Evolutionary conservation across 179 eudicot species (phyloP).

Genomic region (Spergularia azorica): DNA sequence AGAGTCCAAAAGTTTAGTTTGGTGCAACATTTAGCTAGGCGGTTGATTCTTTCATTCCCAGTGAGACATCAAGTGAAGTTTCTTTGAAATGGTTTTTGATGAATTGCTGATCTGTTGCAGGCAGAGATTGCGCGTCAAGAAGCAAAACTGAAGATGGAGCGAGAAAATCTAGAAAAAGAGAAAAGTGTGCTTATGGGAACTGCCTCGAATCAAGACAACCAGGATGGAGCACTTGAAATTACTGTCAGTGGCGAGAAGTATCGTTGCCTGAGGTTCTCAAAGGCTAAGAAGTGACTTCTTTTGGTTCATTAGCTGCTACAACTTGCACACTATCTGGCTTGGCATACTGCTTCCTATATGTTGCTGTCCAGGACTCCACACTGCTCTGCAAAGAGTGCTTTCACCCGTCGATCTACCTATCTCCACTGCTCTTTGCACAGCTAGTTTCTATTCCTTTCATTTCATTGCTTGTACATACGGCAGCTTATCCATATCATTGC

Average conservation of each 20-base stretch:
- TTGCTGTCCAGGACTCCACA: background rate
- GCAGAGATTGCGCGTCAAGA: slow-evolving; percentile 96
- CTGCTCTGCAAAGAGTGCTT: background rate
- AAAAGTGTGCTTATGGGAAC: slow-evolving; percentile 99
- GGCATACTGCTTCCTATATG: slow-evolving; percentile 2
- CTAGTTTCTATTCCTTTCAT: background rate
- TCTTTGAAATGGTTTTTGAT: background rate
- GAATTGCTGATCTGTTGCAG: slow-evolving; percentile 37
- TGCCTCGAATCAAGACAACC: slow-evolving; percentile 97
- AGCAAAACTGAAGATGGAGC: slow-evolving; percentile 90
- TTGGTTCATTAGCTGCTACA: background rate
- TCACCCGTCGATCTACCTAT: too few species aligned
- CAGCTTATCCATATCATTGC: slow-evolving; percentile 24
- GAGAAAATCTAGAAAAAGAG: slow-evolving; percentile 96
- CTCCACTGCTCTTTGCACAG: slow-evolving; percentile 3
- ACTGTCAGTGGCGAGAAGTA: slow-evolving; percentile 97
- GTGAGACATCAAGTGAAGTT: slow-evolving; percentile 9
- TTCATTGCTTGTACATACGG: slow-evolving; percentile 24
- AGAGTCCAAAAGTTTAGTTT: too few species aligned
- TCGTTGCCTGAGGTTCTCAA: slow-evolving; percentile 90
- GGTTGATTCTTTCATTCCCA: too few species aligned
- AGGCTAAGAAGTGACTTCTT: slow-evolving; percentile 77
- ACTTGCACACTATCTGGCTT: slow-evolving; percentile 2
- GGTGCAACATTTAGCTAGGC: too few species aligned
- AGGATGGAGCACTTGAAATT: slow-evolving; percentile 98